Evolutionary conservation across 371 early-diverging fungal species (phyloP), one percentile per base, ranked within the genome.

Genomic region (Mortierella sp.): DNA sequence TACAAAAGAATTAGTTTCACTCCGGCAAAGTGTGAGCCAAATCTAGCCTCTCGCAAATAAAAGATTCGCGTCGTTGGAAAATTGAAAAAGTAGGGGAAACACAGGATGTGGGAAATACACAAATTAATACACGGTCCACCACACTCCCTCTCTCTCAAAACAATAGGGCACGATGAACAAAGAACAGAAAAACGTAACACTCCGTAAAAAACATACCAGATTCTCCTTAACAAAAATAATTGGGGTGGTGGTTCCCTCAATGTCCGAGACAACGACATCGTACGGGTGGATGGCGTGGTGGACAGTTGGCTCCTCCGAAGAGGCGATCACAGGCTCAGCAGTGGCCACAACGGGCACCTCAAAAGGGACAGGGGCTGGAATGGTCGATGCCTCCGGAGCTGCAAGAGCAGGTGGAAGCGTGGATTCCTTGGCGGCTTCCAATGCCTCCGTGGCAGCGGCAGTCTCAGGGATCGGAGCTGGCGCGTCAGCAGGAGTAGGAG

Each of bases 201-300:
- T 22, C 41, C 26, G 44, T 43, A 69, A 37, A 52, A 10, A 29
- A 64, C 69, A 58, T 85, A 92, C 92, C 85, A 98, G 86, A 26
- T 88, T 89, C 67, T 97, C 96, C 81, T 96, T 95, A 24, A 98
- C 98, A 90, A 97, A 98, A 14, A 96, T 92, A 64, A 98, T 96
- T 31, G 97, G 96, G 4, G 97, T 97, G n/a, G 97, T 97, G 7
- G 99, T 98, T 31, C 99, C 98, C 85, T 98, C 98, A 78, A 97
- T 96, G 76, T 97, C 97, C 37, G 95, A 87, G 64, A 97, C 85
- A 48, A 95, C 89, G 29, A 86, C 88, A 68, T 90, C 86, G 77
- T 90, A 92, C 6, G 80, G 65, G 26, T 73, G 73, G 66, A 85
- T 58, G 22, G 64, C 24, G 13, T 66, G 58, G 39, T 77, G 71